A percentile compares a stretch with the other conserved stretches of the same genome.
These are phyloP conservation scores for Suillus placidus DNA, from an alignment of 768 basidiomycete species.

Conservation along the genomic window DNA sequence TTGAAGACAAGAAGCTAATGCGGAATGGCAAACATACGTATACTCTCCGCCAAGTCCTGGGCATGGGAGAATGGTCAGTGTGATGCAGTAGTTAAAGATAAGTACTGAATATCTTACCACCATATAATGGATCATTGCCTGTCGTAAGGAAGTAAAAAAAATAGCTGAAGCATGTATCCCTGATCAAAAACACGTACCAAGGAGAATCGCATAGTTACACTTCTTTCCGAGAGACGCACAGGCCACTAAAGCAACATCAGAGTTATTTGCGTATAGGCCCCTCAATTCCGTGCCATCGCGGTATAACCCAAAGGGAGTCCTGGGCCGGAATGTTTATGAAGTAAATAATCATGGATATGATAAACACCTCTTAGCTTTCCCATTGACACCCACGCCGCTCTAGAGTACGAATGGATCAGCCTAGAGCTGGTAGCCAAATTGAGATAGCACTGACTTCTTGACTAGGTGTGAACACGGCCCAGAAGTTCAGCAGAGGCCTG, in stretches of 20 bases:
- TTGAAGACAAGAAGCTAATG: constrained; percentile 4
- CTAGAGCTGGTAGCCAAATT: background rate
- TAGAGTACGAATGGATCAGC: background rate
- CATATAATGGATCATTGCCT: constrained; percentile 82
- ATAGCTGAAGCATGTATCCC: background rate
- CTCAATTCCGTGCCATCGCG: constrained; percentile 78
- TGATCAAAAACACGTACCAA: constrained; percentile 47
- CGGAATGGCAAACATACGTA: constrained; percentile 52
- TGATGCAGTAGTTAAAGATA: background rate
- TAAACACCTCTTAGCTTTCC: constrained; percentile 67
- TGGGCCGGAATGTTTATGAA: constrained; percentile 29
- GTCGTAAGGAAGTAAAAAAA: background rate
- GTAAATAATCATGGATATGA: background rate
- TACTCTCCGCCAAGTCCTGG: constrained; percentile 77
- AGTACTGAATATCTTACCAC: constrained; percentile 48
- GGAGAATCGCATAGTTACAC: constrained; percentile 76
- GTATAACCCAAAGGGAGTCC: constrained; percentile 77
- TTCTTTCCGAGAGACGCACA: constrained; percentile 62
- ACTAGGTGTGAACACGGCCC: constrained; percentile 79
- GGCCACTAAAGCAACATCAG: constrained; percentile 67
- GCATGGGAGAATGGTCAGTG: background rate
- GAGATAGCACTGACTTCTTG: constrained; percentile 52
- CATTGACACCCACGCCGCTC: constrained; percentile 75
- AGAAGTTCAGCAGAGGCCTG: constrained; percentile 76
- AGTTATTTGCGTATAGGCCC: constrained; percentile 70